Percentiles rank a stretch among this genome's conserved stretches.
These are phyloP conservation scores for Myriosclerotinia curreyana DNA, from an alignment of 2,329 filamentous ascomycete genomes.

Conservation along the genomic window DNA sequence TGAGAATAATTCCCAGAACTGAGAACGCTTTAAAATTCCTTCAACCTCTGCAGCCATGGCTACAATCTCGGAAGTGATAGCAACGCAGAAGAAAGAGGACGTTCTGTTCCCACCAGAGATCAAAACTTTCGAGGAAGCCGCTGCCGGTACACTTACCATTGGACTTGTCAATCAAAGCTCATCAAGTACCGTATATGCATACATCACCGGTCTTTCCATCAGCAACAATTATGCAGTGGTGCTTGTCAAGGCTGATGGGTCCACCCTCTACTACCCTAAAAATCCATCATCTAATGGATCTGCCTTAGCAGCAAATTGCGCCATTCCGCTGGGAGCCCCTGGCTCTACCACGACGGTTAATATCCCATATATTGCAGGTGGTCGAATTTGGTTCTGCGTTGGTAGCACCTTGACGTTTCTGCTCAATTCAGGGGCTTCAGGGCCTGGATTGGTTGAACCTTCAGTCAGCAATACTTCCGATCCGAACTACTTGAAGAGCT, in stretches of 20 bases:
- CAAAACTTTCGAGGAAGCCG: conserved; percentile 12
- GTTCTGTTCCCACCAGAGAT: conserved; percentile 25
- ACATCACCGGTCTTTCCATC: conserved; percentile 65
- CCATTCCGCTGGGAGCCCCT: conserved; percentile 62
- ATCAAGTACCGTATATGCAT: conserved; percentile 61
- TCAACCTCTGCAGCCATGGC: conserved; percentile 24
- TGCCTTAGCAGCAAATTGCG: conserved; percentile 55
- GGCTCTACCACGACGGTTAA: conserved; percentile 59
- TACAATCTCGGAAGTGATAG: conserved; percentile 28
- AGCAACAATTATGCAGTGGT: conserved; percentile 58
- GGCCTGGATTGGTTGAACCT: conserved; percentile 70
- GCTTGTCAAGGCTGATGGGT: conserved; percentile 65
- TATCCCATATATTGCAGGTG: conserved; percentile 68
- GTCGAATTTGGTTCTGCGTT: conserved; percentile 68
- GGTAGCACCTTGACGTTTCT: conserved; percentile 61
- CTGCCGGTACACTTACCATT: conserved; percentile 50
- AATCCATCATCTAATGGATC: conserved; percentile 53
- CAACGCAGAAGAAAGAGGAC: conserved; percentile 23
- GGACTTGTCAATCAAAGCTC: conserved; percentile 64
- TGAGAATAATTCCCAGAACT: neutral
- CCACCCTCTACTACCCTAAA: conserved; percentile 60
- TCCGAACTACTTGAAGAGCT: conserved; percentile 57
- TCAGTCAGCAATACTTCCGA: conserved; percentile 65
- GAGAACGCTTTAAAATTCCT: conserved; percentile 7
- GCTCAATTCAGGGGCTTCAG: conserved; percentile 62